These are phyloP conservation scores for Lyophyllum atratum DNA, from an alignment of 768 basidiomycete genomes.

Conservation along the genomic window DNA sequence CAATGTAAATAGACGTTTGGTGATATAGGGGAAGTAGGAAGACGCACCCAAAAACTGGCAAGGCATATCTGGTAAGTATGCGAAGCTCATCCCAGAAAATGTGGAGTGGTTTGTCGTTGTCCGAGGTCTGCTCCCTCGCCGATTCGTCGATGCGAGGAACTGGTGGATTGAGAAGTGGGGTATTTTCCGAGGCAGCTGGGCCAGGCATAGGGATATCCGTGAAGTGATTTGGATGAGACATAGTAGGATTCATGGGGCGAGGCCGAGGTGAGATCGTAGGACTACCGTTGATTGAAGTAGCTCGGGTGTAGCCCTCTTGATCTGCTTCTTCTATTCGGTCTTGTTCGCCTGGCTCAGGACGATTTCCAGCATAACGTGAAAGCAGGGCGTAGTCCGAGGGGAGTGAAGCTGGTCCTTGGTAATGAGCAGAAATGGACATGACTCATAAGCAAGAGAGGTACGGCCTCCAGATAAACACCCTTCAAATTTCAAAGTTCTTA, in stretches of 20 bases:
- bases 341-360: slow-evolving; percentile 20
- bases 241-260: slow-evolving; percentile 15
- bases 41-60: slow-evolving; percentile 72
- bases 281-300: background rate
- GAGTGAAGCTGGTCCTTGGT: slow-evolving; percentile 58
- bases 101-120: slow-evolving; percentile 24
- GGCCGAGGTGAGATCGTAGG: background rate
- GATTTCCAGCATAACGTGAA: slow-evolving; percentile 46
- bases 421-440: slow-evolving; percentile 44
- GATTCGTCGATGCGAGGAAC: slow-evolving; percentile 63
- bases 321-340: slow-evolving; percentile 18
- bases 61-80: slow-evolving; percentile 61
- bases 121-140: slow-evolving; percentile 25
- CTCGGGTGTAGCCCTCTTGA: background rate
- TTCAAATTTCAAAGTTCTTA: slow-evolving; percentile 7
- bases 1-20: background rate
- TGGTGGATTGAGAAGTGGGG: slow-evolving; percentile 57
- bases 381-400: slow-evolving; percentile 69
- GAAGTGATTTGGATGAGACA: slow-evolving; percentile 6
- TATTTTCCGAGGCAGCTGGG: slow-evolving; percentile 43
- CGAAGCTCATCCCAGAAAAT: slow-evolving; percentile 60
- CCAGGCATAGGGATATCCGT: slow-evolving; percentile 12
- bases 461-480: background rate
- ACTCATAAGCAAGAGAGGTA: background rate
- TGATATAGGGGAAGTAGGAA: background rate